Evolutionary conservation across 2,329 filamentous ascomycete species (phyloP), one percentile per base, ranked within the genome.

Genomic region (Microdochium paspali): DNA sequence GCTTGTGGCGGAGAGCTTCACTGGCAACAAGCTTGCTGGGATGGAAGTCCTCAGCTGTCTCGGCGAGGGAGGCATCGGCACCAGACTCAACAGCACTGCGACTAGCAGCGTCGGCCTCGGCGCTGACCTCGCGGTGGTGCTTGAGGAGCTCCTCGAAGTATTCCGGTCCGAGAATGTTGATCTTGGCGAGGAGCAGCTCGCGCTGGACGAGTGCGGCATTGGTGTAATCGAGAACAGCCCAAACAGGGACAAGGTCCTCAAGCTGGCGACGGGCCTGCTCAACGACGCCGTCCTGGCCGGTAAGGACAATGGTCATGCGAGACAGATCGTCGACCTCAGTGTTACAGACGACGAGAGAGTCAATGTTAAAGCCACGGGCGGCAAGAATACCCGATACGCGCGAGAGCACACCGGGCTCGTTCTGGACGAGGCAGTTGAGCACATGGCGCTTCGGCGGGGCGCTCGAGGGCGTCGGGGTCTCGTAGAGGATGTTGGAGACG

Each of bases 401-500:
- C 46, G 91, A 97, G 49, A 98, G 76, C 49, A 98, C 93, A 72
- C 93, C 93, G 12, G 93, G 93, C 74, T 98, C 93, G 72, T 98
- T 98, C 70, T 98, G 93, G 51, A 98, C 93, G 52, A 98, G 80
- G 66, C 93, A 98, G 73, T 98, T 98, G 69, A 98, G 84, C 63
- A 98, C 81, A 70, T 98, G 93, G 47, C 90, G 85, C 73, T 95
- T 97, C 42, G 89, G 85, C 9, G 93, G 91, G 23, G 83, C 83
- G 58, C 77, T 77, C 13, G 89, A 90, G 7, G 90, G 87, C 18
- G 87, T 77, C 5, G 93, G 93, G 3, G 90, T 97, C 77, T 98
- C 93, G 76, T 98, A 98, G 67, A 98, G 87, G 64, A 98, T 98
- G 66, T 91, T 95, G 64, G 89, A 95, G 55, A 98, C 93, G 56